Base-by-base conservation (phyloP, 768 basidiomycete species). In the Collybiopsis confluens region DNA sequence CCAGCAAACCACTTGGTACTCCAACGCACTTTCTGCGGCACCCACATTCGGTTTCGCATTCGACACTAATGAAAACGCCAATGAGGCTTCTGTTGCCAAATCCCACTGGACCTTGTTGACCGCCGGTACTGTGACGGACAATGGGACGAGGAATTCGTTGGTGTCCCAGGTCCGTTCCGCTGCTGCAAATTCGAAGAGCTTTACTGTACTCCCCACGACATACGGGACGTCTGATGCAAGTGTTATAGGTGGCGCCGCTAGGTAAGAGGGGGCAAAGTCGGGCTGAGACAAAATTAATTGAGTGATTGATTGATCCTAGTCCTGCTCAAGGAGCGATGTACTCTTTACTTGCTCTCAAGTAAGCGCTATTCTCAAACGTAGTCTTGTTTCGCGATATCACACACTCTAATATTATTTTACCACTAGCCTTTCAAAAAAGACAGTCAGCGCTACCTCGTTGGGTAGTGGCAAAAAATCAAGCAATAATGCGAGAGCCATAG, bases 101-200 rank as follows among this genome's bases (percentile, higher is more conserved):
- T 45, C 51, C 70, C 79, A 80, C 54, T 82, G 80, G 81, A 68
- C 73, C 4, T 63, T 79, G 23, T 73, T 78, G 59, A 74, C 76
- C 7, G 79, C 81, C 2, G 77, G 72, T 0, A 70, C 74, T 0
- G 68, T 73, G 23, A 67, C 69, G 0, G 64, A 69, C 42, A 50
- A 46, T 2, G 55, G 63, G 0, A 67, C 65, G 1, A 65, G 75
- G 20, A 68, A 81, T 56, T 56, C 62, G 20, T 64, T 81, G 41
- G 68, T 82, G 1, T 51, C 56, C 0, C 52, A 56, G 24, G 62
- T 68, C 1, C 64, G 64, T 38, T 53, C 57, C 9, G 65, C 68
- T 1, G 64, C 56, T 20, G 54, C 47, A 4, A 63, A 60, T 24
- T 49, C 6, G 13, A 5, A 56, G 7, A 53, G 44, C 8, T 51